These are phyloP conservation scores for Neckera pumila DNA, from an alignment of 225 moss, liverwort and hornwort genomes.

Conservation along the genomic window DNA sequence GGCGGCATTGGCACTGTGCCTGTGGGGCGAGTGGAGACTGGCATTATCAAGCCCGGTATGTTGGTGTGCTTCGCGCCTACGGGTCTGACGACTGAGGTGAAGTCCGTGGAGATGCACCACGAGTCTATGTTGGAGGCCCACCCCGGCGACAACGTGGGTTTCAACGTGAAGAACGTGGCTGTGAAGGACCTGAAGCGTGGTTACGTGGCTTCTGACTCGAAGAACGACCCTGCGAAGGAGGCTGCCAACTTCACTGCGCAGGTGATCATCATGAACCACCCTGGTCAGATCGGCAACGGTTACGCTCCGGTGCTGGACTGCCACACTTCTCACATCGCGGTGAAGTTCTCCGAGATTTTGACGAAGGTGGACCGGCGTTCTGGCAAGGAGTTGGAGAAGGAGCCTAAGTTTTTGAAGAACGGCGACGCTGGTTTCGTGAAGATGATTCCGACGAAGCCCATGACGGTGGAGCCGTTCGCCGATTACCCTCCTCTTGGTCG, in stretches of 20 bases:
- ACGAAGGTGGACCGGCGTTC: slow-evolving; percentile 51
- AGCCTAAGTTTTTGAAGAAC: slow-evolving; percentile 58
- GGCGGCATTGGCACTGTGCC: slow-evolving; percentile 48
- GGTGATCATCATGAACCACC: slow-evolving; percentile 65
- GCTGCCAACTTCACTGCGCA: slow-evolving; percentile 46
- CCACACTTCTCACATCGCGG: slow-evolving; percentile 44
- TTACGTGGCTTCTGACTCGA: slow-evolving; percentile 42
- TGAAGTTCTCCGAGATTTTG: slow-evolving; percentile 39
- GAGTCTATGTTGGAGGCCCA: slow-evolving; percentile 42
- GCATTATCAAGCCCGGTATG: slow-evolving; percentile 35
- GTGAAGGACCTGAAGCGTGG: slow-evolving; percentile 46
- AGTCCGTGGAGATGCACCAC: slow-evolving; percentile 58
- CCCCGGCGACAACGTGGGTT: slow-evolving; percentile 37
- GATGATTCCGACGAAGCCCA: slow-evolving; percentile 46
- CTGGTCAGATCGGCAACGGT: slow-evolving; percentile 43
- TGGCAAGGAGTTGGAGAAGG: slow-evolving; percentile 53
- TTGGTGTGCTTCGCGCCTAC: slow-evolving; percentile 37
- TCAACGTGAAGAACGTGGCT: slow-evolving; percentile 31
- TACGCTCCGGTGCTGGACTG: slow-evolving; percentile 48
- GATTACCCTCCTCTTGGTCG: slow-evolving; percentile 41
- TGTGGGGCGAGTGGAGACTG: slow-evolving; percentile 26
- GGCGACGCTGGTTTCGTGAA: slow-evolving; percentile 49
- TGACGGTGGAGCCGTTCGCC: slow-evolving; percentile 37
- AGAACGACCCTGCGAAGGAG: slow-evolving; percentile 47
- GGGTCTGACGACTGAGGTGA: slow-evolving; percentile 44